Evolutionary conservation across 1,139 yeast species (phyloP).

Genomic region (Zygosaccharomyces pseudobailii): DNA sequence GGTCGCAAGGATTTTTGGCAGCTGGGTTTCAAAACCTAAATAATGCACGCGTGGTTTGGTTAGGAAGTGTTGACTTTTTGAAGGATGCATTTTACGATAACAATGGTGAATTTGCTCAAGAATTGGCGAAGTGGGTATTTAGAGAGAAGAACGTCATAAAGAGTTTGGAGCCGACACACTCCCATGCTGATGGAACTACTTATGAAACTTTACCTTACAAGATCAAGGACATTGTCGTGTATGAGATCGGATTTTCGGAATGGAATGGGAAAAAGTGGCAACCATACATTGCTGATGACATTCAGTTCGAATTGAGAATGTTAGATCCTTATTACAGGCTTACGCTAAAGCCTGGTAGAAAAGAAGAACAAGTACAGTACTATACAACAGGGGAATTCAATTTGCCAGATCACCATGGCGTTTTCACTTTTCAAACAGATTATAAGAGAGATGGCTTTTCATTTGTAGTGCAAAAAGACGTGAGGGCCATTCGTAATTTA

Average conservation of each 20-base stretch:
- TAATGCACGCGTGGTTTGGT: conserved; percentile 78
- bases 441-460: conserved; percentile 79
- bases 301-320: conserved; percentile 85
- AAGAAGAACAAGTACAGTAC: conserved; percentile 25
- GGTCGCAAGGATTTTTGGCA: conserved; percentile 70
- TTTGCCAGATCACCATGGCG: conserved; percentile 94
- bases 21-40: conserved; percentile 80
- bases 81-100: conserved; percentile 30
- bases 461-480: conserved; percentile 58
- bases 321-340: conserved; percentile 92
- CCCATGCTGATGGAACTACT: conserved; percentile 45
- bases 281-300: conserved; percentile 54
- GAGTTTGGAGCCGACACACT: conserved; percentile 44
- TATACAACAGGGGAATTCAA: conserved; percentile 55
- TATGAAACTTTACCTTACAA: conserved; percentile 54
- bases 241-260: conserved; percentile 62
- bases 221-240: conserved; percentile 62
- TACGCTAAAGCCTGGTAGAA: conserved; percentile 42
- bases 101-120: conserved; percentile 40
- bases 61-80: conserved; percentile 61
- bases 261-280: conserved; percentile 61
- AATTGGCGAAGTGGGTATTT: conserved; percentile 69
- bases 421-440: conserved; percentile 80
- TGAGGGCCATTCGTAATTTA: conserved; percentile 85
- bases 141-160: conserved; percentile 63